phyloP scores from a whole-genome alignment of 2,329 filamentous ascomycete genomes.

The Trichoderma sp. region DNA sequence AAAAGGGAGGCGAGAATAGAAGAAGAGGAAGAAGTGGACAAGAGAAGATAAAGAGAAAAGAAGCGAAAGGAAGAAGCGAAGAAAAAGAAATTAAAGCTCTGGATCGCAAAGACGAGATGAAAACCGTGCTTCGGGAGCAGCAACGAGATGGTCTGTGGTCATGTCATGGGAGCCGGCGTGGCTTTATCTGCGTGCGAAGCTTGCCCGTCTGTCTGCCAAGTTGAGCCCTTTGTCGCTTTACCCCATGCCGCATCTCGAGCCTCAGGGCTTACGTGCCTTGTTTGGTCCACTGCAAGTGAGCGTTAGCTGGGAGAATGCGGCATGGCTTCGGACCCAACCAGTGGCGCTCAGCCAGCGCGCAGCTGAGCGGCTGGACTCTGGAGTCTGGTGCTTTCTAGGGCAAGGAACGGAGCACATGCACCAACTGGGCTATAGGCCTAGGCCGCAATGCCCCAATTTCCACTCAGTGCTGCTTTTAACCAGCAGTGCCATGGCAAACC shows the following conservation, averaged over 20 bases:
- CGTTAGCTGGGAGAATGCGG: constrained; percentile 10
- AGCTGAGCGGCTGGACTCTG: constrained; percentile 5
- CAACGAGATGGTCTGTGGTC: neutral
- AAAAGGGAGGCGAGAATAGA: neutral
- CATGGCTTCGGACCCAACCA: constrained; percentile 2
- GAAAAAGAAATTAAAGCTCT: constrained; percentile 13
- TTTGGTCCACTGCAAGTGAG: constrained; percentile 9
- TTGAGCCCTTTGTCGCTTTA: neutral
- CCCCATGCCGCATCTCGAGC: constrained; percentile 18
- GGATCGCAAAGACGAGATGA: neutral
- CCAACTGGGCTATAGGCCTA: neutral
- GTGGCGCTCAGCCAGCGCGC: constrained; percentile 8
- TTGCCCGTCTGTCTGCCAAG: neutral
- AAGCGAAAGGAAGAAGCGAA: neutral
- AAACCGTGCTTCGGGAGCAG: neutral
- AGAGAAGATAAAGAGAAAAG: neutral
- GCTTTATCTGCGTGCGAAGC: constrained; percentile 23
- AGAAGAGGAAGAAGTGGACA: neutral
- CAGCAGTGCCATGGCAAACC: constrained; percentile 1
- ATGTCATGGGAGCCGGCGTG: constrained; percentile 6
- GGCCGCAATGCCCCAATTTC: neutral
- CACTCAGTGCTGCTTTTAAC: neutral
- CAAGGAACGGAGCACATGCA: neutral
- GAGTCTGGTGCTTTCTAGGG: constrained; percentile 7
- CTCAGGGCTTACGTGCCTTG: constrained; percentile 15